Percentiles rank a stretch among this genome's conserved stretches.
phyloP scores from a whole-genome alignment of 768 basidiomycete genomes.

The Russula virescens region DNA sequence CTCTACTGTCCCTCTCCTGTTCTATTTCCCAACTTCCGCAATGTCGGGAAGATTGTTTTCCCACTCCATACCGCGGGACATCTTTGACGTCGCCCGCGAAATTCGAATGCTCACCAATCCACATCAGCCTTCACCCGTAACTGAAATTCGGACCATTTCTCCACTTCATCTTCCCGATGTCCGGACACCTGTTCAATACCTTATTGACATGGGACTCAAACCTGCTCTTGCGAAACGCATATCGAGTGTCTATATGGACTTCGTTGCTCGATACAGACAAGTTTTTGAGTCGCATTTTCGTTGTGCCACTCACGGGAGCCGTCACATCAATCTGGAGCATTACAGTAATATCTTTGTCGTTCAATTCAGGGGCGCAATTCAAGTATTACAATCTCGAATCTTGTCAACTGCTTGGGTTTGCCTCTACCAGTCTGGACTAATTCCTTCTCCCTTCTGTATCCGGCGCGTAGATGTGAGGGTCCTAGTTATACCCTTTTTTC shows the following conservation, averaged over 20 bases:
- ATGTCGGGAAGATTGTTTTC: background rate
- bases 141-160: background rate
- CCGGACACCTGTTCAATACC: background rate
- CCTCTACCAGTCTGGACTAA: background rate
- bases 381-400: background rate
- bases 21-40: no score
- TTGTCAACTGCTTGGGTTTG: background rate
- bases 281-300: background rate
- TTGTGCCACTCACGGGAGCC: background rate
- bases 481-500: background rate
- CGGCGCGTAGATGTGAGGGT: conserved; percentile 2
- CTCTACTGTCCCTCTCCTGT: no score
- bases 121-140: fast-evolving
- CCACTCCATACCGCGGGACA: background rate
- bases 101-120: background rate
- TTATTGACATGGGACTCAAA: conserved; percentile 3
- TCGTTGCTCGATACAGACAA: background rate
- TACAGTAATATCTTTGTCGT: background rate
- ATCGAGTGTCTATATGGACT: background rate
- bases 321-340: background rate
- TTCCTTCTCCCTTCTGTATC: no score
- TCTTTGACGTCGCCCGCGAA: background rate
- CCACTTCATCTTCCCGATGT: conserved; percentile 8
- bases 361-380: background rate
- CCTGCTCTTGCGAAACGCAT: background rate